These are phyloP conservation scores for Trichoderma breve DNA, from an alignment of 2,329 filamentous ascomycete genomes.

Conservation along the genomic window DNA sequence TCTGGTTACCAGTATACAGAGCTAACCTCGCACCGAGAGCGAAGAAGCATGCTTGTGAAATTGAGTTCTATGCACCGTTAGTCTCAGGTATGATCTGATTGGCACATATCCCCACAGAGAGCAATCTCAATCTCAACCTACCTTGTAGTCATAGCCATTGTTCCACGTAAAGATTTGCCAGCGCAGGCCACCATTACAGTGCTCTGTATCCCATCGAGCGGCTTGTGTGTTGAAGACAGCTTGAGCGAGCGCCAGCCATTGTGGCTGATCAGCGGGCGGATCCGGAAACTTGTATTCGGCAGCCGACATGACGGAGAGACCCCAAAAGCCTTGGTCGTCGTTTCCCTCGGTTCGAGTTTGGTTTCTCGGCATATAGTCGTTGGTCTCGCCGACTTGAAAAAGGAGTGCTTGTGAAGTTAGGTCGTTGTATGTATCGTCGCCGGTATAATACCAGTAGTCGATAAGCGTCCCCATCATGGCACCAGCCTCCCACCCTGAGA, in stretches of 20 bases:
- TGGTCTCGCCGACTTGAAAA: conserved; percentile 68
- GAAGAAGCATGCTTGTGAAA: conserved; percentile 63
- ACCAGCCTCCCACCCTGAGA: conserved; percentile 67
- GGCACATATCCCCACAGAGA: neutral
- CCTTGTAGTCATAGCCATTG: conserved; percentile 72
- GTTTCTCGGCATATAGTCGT: conserved; percentile 76
- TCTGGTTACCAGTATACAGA: conserved; percentile 72
- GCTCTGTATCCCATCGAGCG: conserved; percentile 65
- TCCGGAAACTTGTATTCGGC: conserved; percentile 67
- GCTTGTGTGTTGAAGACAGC: conserved; percentile 80
- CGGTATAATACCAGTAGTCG: conserved; percentile 84
- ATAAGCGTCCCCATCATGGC: conserved; percentile 70
- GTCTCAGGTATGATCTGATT: neutral
- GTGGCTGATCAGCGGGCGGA: conserved; percentile 53
- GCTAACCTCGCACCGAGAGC: conserved; percentile 66
- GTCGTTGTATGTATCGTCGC: conserved; percentile 68
- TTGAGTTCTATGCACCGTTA: conserved; percentile 60
- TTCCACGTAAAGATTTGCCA: conserved; percentile 89
- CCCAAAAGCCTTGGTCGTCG: conserved; percentile 76
- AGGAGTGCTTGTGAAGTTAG: conserved; percentile 66
- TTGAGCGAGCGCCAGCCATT: conserved; percentile 71
- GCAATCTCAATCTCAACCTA: neutral
- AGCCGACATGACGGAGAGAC: conserved; percentile 65
- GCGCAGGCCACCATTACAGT: conserved; percentile 72
- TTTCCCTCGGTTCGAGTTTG: conserved; percentile 69